Evolutionary conservation across 805 yeast species (phyloP), one percentile per base, ranked within the genome.

Genomic region (Wickerhamiella hasegawae): DNA sequence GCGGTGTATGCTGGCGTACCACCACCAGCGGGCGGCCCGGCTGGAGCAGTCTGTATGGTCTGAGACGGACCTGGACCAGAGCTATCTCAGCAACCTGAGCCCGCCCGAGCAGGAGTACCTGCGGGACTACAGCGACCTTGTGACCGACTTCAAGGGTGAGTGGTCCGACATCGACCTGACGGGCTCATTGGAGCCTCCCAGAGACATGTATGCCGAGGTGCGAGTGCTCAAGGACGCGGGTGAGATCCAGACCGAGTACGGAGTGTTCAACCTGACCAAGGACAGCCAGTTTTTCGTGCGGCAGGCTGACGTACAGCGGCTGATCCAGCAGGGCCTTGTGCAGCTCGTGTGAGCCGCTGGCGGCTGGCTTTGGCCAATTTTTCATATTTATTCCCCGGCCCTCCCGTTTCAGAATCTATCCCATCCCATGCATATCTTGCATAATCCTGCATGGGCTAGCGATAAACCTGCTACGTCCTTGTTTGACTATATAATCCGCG

Each of bases 221-320:
- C 62, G 98, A 39, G 97, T 87, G 5, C 57, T 87, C 34, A 79
- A 79, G 52, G 93, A 87, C 48, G 96, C 94, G 0, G 98, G 98
- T 1, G 97, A 90, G 52, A 83, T 87, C 24, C 95, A 85, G 51
- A 90, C 98, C 0, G 98, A 87, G 53, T 87, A 87, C 48, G 98
- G 63, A 17, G 94, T 83, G 3, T 84, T 90, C 59, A 85, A 85
- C 48, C 60, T 90, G 44, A 81, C 92, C 3, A 87, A 85, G 49
- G 87, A 87, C 53, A 80, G 94, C 3, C 97, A 90, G 51, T 85
- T 87, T 51, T 87, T 80, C 51, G 96, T 87, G 15, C 65, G 98
- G 39, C 87, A 82, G 45, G 76, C 90, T 0, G 98, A 90, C 50
- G 98, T 90, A 5, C 96, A 87, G 51, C 62, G 96, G 34, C 63